A percentile compares a stretch with the other conserved stretches of the same genome.
Evolutionary conservation across 1,139 yeast genomes (phyloP).

Genomic region (Yamadazyma spencermartinsiae): DNA sequence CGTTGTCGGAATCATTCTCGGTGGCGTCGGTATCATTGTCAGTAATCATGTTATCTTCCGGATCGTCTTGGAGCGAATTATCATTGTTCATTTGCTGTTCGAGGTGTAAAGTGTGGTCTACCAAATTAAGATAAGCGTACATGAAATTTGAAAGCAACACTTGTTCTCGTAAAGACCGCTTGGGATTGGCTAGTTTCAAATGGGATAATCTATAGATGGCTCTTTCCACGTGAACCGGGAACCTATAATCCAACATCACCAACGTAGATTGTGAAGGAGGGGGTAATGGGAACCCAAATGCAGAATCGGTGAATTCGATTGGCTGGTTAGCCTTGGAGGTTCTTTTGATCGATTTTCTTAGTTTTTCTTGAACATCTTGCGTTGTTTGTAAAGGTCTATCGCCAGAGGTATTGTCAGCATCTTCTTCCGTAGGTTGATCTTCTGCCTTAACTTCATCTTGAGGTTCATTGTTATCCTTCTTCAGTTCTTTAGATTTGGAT

Average conservation of each 20-base stretch:
- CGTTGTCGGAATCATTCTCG: neutral
- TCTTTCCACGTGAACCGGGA: slow-evolving; percentile 92
- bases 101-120: slow-evolving; percentile 80
- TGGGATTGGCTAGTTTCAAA: slow-evolving; percentile 89
- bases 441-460: slow-evolving; percentile 5
- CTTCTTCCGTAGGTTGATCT: slow-evolving; percentile 10
- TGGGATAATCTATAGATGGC: slow-evolving; percentile 93
- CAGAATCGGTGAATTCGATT: slow-evolving; percentile 74
- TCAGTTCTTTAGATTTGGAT: slow-evolving; percentile 3
- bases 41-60: slow-evolving; percentile 7
- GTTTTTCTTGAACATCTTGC: slow-evolving; percentile 46
- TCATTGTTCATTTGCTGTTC: slow-evolving; percentile 49
- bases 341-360: slow-evolving; percentile 44
- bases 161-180: slow-evolving; percentile 87
- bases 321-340: slow-evolving; percentile 64
- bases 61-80: slow-evolving; percentile 14
- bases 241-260: slow-evolving; percentile 78
- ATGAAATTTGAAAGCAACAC: slow-evolving; percentile 91
- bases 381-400: slow-evolving; percentile 34
- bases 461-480: slow-evolving; percentile 9
- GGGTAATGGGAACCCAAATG: slow-evolving; percentile 84
- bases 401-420: slow-evolving; percentile 10
- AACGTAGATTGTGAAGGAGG: slow-evolving; percentile 74
- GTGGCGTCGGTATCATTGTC: slow-evolving; percentile 8
- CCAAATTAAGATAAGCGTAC: slow-evolving; percentile 94